Evolutionary conservation across 257 asterid species (phyloP).

Genomic region (Solanum dulcamara): DNA sequence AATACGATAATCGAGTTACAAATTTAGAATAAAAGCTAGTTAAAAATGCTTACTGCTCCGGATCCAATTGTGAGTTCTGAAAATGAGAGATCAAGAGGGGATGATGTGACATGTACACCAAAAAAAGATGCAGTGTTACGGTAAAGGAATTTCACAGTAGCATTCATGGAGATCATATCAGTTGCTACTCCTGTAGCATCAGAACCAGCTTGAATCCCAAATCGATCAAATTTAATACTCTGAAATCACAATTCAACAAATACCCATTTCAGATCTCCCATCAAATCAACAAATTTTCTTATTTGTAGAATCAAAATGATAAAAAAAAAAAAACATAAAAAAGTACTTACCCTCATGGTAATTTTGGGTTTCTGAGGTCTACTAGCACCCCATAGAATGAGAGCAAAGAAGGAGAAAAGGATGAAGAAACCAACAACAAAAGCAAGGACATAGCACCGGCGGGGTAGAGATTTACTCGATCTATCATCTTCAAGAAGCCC

Average conservation of each 20-base stretch:
- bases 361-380: conserved; percentile 73
- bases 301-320: not conserved
- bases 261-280: not conserved
- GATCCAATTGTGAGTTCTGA: conserved; percentile 50
- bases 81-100: conserved; percentile 63
- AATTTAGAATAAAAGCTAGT: not conserved
- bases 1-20: not conserved
- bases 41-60: conserved; percentile 42
- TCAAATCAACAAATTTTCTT: not conserved
- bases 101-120: conserved; percentile 71
- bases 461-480: conserved; percentile 28
- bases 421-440: conserved; percentile 58
- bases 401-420: conserved; percentile 61
- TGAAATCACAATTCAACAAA: conserved; percentile 15
- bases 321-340: not conserved
- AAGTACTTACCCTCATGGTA: conserved; percentile 48
- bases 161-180: conserved; percentile 67
- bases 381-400: conserved; percentile 92
- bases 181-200: conserved; percentile 76
- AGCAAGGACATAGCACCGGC: conserved; percentile 64
- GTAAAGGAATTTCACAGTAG: conserved; percentile 51
- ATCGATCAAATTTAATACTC: conserved; percentile 63
- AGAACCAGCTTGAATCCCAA: conserved; percentile 69
- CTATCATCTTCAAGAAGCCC: conserved; percentile 64
- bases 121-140: conserved; percentile 74